Percentiles rank a stretch among this genome's conserved stretches.
Conservation (phyloP, 305 asterid genomes). For the Solanum chacoense region DNA sequence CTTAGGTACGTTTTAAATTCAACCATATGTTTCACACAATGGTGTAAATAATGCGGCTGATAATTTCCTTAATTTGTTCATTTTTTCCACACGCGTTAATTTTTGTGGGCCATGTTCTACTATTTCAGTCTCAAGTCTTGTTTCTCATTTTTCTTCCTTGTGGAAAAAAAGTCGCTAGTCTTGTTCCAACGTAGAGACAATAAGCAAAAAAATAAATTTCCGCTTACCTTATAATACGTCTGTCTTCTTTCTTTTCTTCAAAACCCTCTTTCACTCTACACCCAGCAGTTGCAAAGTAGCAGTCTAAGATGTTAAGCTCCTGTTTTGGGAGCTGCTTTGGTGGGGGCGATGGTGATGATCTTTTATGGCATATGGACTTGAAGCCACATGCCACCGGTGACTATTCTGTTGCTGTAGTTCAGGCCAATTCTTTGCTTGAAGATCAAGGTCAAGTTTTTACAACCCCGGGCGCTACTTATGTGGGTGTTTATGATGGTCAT, state of each 20-base stretch:
- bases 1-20: background rate
- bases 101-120: background rate
- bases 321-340: slow-evolving; percentile 21
- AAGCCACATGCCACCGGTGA: slow-evolving; percentile 30
- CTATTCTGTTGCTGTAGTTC: slow-evolving; percentile 34
- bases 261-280: background rate
- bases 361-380: slow-evolving; percentile 29
- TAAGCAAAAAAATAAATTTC: background rate
- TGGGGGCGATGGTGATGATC: slow-evolving; percentile 15
- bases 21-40: background rate
- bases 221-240: background rate
- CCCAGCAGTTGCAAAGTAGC: background rate
- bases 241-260: background rate
- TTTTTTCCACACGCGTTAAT: slow-evolving; percentile 2
- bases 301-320: slow-evolving; percentile 11
- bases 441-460: slow-evolving; percentile 36
- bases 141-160: background rate
- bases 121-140: background rate
- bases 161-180: background rate
- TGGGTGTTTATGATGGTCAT: slow-evolving; percentile 43
- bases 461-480: slow-evolving; percentile 21
- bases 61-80: background rate
- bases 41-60: background rate
- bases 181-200: background rate
- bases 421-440: slow-evolving; percentile 31